Base-by-base conservation (phyloP, 805 yeast genomes). In the Hanseniaspora pseudoguilliermondii region DNA sequence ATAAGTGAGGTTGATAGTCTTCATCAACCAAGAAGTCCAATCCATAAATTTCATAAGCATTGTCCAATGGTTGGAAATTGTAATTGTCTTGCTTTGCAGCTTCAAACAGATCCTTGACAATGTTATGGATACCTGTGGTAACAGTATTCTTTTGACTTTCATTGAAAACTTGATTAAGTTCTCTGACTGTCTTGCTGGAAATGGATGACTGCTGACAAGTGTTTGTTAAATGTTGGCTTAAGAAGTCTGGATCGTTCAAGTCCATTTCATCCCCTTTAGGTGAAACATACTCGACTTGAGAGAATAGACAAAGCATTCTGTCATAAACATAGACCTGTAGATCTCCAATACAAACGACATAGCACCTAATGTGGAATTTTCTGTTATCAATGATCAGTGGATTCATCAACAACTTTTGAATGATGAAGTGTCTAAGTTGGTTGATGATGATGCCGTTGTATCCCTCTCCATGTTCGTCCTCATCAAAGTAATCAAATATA, bases 291-390 rank as follows among this genome's bases (percentile, higher is more conserved):
- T 71, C 57, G 2, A 72, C 64, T 10, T 77, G 78, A 13, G 97
- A 87, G 71, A 93, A 91, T 48, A 93, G 72, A 47, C 95, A 82
- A 58, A 93, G 72, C 78, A 91, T 84, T 61, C 87, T 75, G 60
- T 78, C 79, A 69, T 83, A 88, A 2, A 93, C 96, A 65, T 71
- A 86, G 3, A 90, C 97, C 54, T 77, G 71, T 55, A 93, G 69
- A 55, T 83, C 80, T 1, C 95, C 95, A 29, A 73, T 74, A 57
- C 89, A 80, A 8, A 89, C 73, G 13, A 90, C 86, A 64, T 93
- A 93, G 2, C 85, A 79, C 62, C 98, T 77, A 53, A 93, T 80
- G 64, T 93, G 98, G 69, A 93, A 93, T 67, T 93, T 93, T 62
- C 84, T 80, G 59, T 75, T 73, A 20, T 75, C 76, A 1, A 90